phyloP scores from a whole-genome alignment of 2,329 filamentous ascomycete genomes.

The Pseudogymnoascus sp. region DNA sequence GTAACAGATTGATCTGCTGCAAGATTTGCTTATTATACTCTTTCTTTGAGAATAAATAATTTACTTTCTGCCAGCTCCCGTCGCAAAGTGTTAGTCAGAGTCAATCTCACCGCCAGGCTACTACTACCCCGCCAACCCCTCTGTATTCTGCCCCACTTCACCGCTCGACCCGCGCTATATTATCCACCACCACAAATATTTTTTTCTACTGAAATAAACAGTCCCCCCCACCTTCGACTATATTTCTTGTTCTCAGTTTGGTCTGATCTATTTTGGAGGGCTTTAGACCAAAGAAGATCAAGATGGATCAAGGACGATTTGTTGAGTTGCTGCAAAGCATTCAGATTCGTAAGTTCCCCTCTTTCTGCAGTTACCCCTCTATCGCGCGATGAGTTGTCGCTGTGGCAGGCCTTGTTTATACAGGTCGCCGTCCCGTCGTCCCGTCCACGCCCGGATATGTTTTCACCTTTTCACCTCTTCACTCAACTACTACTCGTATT shows the following conservation, averaged over 20 bases:
- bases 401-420: constrained; percentile 15
- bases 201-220: constrained; percentile 9
- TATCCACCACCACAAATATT: constrained; percentile 8
- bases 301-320: constrained; percentile 77
- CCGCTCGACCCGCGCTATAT: constrained; percentile 7
- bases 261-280: constrained; percentile 10
- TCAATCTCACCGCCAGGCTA: constrained; percentile 1
- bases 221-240: background rate
- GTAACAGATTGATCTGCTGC: background rate
- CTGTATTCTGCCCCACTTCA: constrained; percentile 8
- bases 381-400: constrained; percentile 13
- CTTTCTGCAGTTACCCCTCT: constrained; percentile 15
- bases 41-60: background rate
- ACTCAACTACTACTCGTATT: background rate
- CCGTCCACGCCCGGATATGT: background rate
- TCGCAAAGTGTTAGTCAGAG: background rate
- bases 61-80: background rate
- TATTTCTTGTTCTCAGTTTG: constrained; percentile 9
- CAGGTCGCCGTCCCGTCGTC: background rate
- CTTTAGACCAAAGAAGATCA: constrained; percentile 18
- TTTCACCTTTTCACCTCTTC: constrained; percentile 14
- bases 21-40: background rate
- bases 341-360: constrained; percentile 64
- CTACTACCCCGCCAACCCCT: background rate
- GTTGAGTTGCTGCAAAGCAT: constrained; percentile 80